These are phyloP conservation scores for Tolypocladium paradoxum DNA, from an alignment of 2,329 filamentous ascomycete species.

Conservation along the genomic window DNA sequence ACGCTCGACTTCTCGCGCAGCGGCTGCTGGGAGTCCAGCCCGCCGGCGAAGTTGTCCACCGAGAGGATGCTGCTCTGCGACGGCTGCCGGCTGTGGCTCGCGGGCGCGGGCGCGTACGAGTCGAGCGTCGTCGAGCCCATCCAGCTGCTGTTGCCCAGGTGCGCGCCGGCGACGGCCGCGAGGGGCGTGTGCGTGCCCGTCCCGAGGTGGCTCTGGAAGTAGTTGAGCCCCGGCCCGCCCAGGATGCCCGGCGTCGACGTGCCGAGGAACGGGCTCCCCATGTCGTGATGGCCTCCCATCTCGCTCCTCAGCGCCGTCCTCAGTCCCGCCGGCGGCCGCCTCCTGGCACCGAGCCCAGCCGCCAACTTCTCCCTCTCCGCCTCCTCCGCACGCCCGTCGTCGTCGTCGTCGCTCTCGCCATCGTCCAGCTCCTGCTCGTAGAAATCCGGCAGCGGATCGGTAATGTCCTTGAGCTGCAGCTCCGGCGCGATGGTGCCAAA, in stretches of 20 bases:
- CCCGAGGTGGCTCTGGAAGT: conserved; percentile 70
- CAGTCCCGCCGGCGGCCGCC: conserved; percentile 11
- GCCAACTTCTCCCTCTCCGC: conserved; percentile 5
- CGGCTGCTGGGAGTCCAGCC: conserved; percentile 24
- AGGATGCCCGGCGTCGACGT: conserved; percentile 53
- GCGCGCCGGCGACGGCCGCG: conserved; percentile 65
- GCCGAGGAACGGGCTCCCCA: conserved; percentile 47
- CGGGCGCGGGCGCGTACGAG: conserved; percentile 4
- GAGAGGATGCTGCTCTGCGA: conserved; percentile 37
- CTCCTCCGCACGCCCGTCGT: conserved; percentile 25
- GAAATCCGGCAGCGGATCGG: conserved; percentile 89
- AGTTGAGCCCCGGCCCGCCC: conserved; percentile 67
- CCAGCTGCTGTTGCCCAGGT: conserved; percentile 26
- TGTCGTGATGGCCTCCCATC: conserved; percentile 24
- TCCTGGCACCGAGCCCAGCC: neutral
- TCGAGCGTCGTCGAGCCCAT: conserved; percentile 11
- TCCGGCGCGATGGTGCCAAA: conserved; percentile 77
- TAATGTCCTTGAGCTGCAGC: conserved; percentile 91
- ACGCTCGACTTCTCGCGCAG: conserved; percentile 51
- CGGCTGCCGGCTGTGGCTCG: conserved; percentile 30
- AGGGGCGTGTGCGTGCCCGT: conserved; percentile 71
- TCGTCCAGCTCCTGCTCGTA: conserved; percentile 70
- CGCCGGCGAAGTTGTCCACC: conserved; percentile 26
- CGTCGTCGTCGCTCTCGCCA: conserved; percentile 30
- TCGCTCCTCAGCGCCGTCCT: conserved; percentile 23